Evolutionary conservation across 2,329 filamentous ascomycete genomes (phyloP).

Genomic region (Ophiostoma piceae): DNA sequence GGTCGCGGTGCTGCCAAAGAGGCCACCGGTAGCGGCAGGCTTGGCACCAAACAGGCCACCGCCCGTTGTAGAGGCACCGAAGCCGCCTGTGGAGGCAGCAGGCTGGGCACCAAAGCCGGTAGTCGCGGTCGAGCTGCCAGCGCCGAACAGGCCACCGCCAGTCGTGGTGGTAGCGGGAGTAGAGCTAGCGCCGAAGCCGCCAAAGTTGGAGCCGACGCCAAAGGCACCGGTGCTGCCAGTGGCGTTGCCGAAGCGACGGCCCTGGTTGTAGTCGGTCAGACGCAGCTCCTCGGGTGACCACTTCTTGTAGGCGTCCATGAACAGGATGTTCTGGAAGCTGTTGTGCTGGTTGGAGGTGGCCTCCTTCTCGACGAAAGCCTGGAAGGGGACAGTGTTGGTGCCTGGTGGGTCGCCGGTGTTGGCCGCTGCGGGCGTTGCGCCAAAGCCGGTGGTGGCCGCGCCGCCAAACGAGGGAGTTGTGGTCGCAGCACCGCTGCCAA

Average conservation of each 20-base stretch:
- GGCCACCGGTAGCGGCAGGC: constrained; percentile 28
- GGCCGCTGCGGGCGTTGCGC: constrained; percentile 43
- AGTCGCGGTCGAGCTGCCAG: constrained; percentile 35
- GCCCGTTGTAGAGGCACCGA: constrained; percentile 29
- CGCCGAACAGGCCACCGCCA: constrained; percentile 39
- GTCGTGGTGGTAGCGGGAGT: constrained; percentile 36
- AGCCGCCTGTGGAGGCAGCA: not conserved
- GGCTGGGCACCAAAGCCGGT: constrained; percentile 33
- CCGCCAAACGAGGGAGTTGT: constrained; percentile 40
- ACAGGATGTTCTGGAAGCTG: constrained; percentile 72
- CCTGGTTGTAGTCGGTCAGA: constrained; percentile 82
- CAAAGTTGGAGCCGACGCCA: constrained; percentile 54
- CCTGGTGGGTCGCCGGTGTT: constrained; percentile 58
- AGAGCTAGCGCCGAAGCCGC: constrained; percentile 45
- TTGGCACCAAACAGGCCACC: constrained; percentile 38
- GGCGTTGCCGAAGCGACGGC: constrained; percentile 74
- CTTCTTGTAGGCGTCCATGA: constrained; percentile 76
- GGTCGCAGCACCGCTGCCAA: constrained; percentile 40
- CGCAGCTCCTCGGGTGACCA: constrained; percentile 84
- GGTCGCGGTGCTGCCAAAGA: constrained; percentile 37
- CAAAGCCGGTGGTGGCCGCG: constrained; percentile 26
- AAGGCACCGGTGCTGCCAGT: constrained; percentile 72
- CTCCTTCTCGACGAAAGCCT: constrained; percentile 69
- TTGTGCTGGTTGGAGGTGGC: constrained; percentile 47
- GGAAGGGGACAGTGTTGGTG: constrained; percentile 64